Conservation (phyloP, 768 basidiomycete species). For the Tricholoma sp. region DNA sequence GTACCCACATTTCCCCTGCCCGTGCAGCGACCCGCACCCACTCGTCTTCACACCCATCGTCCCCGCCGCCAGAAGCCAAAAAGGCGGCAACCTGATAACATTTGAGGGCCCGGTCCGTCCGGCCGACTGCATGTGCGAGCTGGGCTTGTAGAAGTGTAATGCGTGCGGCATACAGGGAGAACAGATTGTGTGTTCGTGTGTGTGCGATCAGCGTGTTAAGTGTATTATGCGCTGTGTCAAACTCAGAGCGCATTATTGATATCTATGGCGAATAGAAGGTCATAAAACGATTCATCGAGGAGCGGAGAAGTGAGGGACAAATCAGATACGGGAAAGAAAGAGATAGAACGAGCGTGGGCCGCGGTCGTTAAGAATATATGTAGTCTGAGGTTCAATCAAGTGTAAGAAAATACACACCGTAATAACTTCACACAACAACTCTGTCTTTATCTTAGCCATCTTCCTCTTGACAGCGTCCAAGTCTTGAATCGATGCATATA, state of each 20-base stretch:
- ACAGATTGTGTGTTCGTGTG: conserved; percentile 54
- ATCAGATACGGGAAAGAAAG: neutral
- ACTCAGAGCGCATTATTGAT: conserved; percentile 64
- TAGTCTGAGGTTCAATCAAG: neutral
- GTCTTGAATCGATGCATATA: conserved; percentile 51
- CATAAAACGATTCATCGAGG: neutral
- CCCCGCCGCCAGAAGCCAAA: conserved; percentile 24
- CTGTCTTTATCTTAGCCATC: conserved; percentile 62
- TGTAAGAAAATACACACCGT: conserved; percentile 41
- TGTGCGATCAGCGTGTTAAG: conserved; percentile 54
- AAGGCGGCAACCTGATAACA: conserved; percentile 63
- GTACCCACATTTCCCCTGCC: conserved; percentile 47
- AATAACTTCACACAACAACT: conserved; percentile 65
- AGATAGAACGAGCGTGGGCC: neutral
- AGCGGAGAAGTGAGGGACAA: too few species aligned
- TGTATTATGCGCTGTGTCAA: conserved; percentile 53
- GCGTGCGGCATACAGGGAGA: conserved; percentile 50
- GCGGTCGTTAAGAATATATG: neutral
- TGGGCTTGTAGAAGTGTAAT: conserved; percentile 69
- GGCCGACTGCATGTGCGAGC: conserved; percentile 62
- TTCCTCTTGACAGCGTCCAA: conserved; percentile 41
- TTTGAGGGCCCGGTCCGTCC: conserved; percentile 44
- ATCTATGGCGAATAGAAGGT: conserved; percentile 38
- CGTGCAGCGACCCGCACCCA: conserved; percentile 46
- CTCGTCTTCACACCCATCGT: conserved; percentile 16